phyloP scores from a whole-genome alignment of 1,139 yeast genomes.

The Geotrichum reessii region DNA sequence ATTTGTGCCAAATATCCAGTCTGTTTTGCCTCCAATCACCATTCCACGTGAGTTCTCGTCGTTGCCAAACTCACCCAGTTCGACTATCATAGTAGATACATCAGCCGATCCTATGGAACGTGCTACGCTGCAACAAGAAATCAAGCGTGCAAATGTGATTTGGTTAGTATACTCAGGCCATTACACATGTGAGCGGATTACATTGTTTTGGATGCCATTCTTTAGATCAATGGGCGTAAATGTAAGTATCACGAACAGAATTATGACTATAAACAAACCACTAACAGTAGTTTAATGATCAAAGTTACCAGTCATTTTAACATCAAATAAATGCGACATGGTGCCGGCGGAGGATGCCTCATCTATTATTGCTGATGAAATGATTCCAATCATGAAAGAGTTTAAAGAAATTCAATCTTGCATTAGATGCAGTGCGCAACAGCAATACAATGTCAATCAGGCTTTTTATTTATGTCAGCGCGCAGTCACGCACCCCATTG shows the following conservation, averaged over 20 bases:
- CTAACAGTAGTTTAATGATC: constrained; percentile 1
- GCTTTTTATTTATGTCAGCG: constrained; percentile 89
- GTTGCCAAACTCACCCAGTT: constrained; percentile 52
- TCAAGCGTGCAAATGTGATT: constrained; percentile 81
- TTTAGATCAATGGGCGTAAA: constrained; percentile 90
- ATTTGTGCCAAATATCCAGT: constrained; percentile 67
- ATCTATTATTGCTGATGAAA: constrained; percentile 55
- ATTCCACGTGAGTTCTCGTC: constrained; percentile 63
- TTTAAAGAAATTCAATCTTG: constrained; percentile 93
- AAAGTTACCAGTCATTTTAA: constrained; percentile 69
- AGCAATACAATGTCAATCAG: constrained; percentile 71
- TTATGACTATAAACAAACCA: background rate
- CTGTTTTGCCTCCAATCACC: constrained; percentile 74
- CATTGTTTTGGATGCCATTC: constrained; percentile 90
- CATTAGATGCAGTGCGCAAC: constrained; percentile 78
- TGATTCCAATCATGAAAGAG: constrained; percentile 78
- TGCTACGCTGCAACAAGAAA: constrained; percentile 57
- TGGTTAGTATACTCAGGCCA: constrained; percentile 92
- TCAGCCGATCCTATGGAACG: constrained; percentile 53
- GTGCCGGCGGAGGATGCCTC: constrained; percentile 32
- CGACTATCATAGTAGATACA: constrained; percentile 76
- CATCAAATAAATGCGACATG: constrained; percentile 75
- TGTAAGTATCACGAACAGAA: constrained; percentile 14
- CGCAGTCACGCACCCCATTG: constrained; percentile 87
- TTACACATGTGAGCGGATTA: constrained; percentile 85